Conservation (phyloP, 805 yeast genomes). For the Saturnispora dispora region DNA sequence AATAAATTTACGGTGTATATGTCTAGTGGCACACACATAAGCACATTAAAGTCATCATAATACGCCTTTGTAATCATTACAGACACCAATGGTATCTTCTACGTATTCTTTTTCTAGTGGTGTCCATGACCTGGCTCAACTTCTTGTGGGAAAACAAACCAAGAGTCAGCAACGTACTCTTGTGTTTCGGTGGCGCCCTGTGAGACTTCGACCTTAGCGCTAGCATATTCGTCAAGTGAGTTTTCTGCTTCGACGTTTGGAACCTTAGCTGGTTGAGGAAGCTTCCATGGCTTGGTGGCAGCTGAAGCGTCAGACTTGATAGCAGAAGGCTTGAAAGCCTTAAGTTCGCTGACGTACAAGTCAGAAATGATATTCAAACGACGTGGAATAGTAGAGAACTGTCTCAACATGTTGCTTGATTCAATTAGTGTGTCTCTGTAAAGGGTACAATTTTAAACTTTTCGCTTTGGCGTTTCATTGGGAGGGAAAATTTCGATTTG, state of each 20-base stretch:
- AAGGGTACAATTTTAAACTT: background rate
- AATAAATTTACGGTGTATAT: background rate
- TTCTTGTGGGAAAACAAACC: constrained; percentile 74
- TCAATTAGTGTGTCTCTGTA: background rate
- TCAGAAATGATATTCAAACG: constrained; percentile 61
- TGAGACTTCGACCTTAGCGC: constrained; percentile 66
- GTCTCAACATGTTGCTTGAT: constrained; percentile 15
- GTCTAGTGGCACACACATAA: background rate
- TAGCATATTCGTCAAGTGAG: constrained; percentile 59
- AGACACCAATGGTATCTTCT: background rate
- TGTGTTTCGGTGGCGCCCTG: constrained; percentile 39
- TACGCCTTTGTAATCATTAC: background rate
- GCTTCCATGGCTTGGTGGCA: constrained; percentile 72
- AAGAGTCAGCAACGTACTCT: constrained; percentile 51
- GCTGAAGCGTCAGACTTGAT: constrained; percentile 67
- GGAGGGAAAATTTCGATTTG: background rate
- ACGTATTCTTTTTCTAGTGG: constrained; percentile 7
- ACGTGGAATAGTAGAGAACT: constrained; percentile 20
- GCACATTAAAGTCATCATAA: background rate
- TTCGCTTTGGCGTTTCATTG: too few relatives aligned
- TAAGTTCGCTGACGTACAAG: constrained; percentile 78
- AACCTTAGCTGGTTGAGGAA: constrained; percentile 68
- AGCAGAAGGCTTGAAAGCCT: constrained; percentile 79
- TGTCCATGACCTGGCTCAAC: constrained; percentile 32
- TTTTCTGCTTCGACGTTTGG: constrained; percentile 65